phyloP scores from a whole-genome alignment of 2,329 filamentous ascomycete genomes.

The Tolypocladium endophyticum region DNA sequence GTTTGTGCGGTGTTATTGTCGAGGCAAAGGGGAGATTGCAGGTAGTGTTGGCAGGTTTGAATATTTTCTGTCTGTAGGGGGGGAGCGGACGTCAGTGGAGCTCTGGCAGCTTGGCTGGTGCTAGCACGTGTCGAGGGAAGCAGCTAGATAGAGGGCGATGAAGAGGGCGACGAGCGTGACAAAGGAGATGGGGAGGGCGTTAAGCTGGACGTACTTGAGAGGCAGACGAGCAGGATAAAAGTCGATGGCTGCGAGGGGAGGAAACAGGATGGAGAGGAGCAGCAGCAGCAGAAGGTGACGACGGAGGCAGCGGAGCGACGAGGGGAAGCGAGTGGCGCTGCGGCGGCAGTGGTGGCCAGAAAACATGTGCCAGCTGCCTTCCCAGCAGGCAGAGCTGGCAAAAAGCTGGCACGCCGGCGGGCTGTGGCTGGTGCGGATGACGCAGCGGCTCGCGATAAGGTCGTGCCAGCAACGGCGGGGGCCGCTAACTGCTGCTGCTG shows the following conservation, averaged over 20 bases:
- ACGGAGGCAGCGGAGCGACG: conserved; percentile 2
- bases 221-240: not conserved
- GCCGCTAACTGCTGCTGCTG: too few relatives aligned
- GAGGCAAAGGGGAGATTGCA: conserved; percentile 1
- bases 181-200: not conserved
- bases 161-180: not conserved
- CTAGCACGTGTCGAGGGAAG: not conserved
- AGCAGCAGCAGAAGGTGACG: conserved; percentile 1
- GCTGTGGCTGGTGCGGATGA: not conserved
- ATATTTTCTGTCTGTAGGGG: conserved; percentile 5
- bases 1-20: not conserved
- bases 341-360: not conserved
- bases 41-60: conserved; percentile 1
- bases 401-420: not conserved
- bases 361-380: not conserved
- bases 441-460: not conserved
- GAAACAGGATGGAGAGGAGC: not conserved
- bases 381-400: not conserved
- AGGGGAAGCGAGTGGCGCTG: not conserved
- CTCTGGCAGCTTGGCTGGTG: not conserved
- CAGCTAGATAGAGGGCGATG: not conserved
- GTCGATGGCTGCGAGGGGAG: not conserved
- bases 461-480: not conserved
- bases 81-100: conserved; percentile 1
- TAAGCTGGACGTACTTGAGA: not conserved